A percentile compares a stretch with the other conserved stretches of the same genome.
These are phyloP conservation scores for Starmerella stigmatis DNA, from an alignment of 805 yeast species.

Conservation along the genomic window DNA sequence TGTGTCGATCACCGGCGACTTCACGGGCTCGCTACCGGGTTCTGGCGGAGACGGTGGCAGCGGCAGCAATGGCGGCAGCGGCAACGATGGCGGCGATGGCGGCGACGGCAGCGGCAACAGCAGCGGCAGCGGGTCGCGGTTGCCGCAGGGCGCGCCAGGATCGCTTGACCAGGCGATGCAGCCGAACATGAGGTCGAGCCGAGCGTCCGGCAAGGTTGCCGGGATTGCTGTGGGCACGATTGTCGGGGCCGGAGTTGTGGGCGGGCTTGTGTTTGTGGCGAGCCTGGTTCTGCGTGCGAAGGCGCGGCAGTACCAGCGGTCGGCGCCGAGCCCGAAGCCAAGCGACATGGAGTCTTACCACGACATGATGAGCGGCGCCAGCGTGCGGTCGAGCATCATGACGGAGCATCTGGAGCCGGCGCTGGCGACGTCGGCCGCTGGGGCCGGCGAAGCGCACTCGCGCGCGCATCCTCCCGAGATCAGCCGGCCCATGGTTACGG, in stretches of 20 bases:
- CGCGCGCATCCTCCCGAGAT: slow-evolving; percentile 24
- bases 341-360: slow-evolving; percentile 23
- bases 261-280: slow-evolving; percentile 41
- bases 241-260: slow-evolving; percentile 60
- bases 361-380: slow-evolving; percentile 16
- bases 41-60: not conserved
- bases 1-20: slow-evolving; percentile 36
- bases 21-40: slow-evolving; percentile 4
- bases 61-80: slow-evolving; percentile 3
- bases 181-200: slow-evolving; percentile 30
- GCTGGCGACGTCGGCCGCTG: not conserved
- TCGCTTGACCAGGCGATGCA: slow-evolving; percentile 29
- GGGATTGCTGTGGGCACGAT: slow-evolving; percentile 80
- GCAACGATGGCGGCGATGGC: slow-evolving; percentile 18
- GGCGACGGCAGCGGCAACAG: slow-evolving; percentile 11
- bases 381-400: slow-evolving; percentile 13
- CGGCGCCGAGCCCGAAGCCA: slow-evolving; percentile 18
- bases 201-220: slow-evolving; percentile 39
- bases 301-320: slow-evolving; percentile 41
- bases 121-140: slow-evolving; percentile 25
- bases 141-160: slow-evolving; percentile 26
- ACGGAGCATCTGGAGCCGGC: not conserved
- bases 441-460: not conserved
- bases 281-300: slow-evolving; percentile 7
- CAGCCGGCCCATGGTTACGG: slow-evolving; percentile 34